Percentiles rank a stretch among this genome's conserved stretches.
These are phyloP conservation scores for Pythium aristosporum DNA, from an alignment of 352 stramenopile genomes.

Conservation along the genomic window DNA sequence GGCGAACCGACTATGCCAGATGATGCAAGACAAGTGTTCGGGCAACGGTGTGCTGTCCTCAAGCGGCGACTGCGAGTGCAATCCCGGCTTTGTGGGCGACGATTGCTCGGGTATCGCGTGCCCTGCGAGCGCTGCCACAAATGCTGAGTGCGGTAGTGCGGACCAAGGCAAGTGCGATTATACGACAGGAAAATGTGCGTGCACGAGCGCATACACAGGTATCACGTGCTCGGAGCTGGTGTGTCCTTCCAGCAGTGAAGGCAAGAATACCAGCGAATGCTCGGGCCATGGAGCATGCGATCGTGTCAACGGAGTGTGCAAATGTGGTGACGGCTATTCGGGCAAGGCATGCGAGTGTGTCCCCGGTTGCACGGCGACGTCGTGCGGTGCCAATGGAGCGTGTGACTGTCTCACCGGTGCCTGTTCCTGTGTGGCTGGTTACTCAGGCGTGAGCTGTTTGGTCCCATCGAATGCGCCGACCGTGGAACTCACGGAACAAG, in stretches of 20 bases:
- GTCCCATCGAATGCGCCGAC: conserved; percentile 23
- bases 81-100: conserved; percentile 44
- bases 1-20: conserved; percentile 53
- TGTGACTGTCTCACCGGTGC: conserved; percentile 69
- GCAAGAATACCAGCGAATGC: conserved; percentile 57
- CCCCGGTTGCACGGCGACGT: conserved; percentile 48
- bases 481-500: conserved; percentile 31
- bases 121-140: conserved; percentile 27
- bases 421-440: conserved; percentile 48
- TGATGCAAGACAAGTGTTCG: conserved; percentile 70
- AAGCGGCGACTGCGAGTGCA: conserved; percentile 54
- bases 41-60: conserved; percentile 52
- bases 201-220: conserved; percentile 50
- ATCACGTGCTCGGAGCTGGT: conserved; percentile 58
- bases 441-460: conserved; percentile 43
- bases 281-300: conserved; percentile 67
- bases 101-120: conserved; percentile 59
- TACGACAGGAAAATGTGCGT: conserved; percentile 45
- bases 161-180: conserved; percentile 48
- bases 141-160: conserved; percentile 40
- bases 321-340: conserved; percentile 50
- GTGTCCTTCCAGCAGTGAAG: conserved; percentile 33
- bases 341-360: conserved; percentile 73
- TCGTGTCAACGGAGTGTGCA: conserved; percentile 42
- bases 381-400: conserved; percentile 38